Base-by-base conservation (phyloP, 2,329 filamentous ascomycete genomes). In the Neopestalotiopsis sp. region DNA sequence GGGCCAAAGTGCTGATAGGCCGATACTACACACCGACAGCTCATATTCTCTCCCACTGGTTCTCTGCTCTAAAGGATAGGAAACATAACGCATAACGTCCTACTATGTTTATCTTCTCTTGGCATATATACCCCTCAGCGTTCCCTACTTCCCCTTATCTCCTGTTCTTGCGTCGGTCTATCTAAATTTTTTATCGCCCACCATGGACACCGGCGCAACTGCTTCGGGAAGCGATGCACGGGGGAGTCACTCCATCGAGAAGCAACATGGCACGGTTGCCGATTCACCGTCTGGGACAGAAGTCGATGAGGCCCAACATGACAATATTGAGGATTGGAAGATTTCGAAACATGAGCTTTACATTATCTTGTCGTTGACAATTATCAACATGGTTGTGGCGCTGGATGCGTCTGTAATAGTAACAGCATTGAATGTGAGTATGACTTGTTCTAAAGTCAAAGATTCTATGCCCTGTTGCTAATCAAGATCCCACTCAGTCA, bases 261-360 rank as follows among this genome's bases (percentile, higher is more conserved):
- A 61, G 40, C n/a, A 38, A 1, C 20, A 30, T 20, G 24, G 45
- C 62, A 32, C 24, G 7, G 13, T 57, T 42, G 20, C 42, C n/a
- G 45, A 38, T 40, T 3, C 20, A 14, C 6, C 10, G 4, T 13
- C 63, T 20, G 12, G 42, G 17, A 3, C n/a, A 20, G 57, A 69
- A 32, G 63, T n/a, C 10, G 13, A 45, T 2, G 63, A 69, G 40
- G 53, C 62, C 14, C 67, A 66, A 7, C 30, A 56, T 38, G 32
- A 42, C 1, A 3, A 32, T 1, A 13, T 24, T 84, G 28, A 57
- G 53, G 69, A 70, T 4, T 70, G 69, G 69, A 67, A 66, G 30
- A 70, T 70, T 4, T 42, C 62, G 20, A 68, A 13, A 42, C 62
- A 70, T n/a, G 66, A 70, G 38, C 38, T 70, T 9, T 61, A 45